These are phyloP conservation scores for Lecanicillium sp. DNA, from an alignment of 2,329 filamentous ascomycete genomes.

Conservation along the genomic window DNA sequence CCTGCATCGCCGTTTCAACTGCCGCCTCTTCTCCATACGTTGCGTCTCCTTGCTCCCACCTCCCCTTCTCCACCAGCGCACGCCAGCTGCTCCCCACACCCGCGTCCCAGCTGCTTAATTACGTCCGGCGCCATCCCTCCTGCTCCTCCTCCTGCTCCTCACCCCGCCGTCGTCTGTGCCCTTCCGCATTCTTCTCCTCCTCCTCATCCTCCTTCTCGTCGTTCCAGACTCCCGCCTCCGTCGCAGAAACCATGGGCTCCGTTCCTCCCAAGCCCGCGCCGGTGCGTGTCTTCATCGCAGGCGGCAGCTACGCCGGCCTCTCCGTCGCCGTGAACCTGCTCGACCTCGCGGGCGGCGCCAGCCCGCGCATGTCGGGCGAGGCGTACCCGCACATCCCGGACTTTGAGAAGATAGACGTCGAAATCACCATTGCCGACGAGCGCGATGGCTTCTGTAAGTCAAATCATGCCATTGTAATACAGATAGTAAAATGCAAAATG, in stretches of 20 bases:
- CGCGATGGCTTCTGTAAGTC: conserved; percentile 74
- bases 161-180: background rate
- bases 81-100: background rate
- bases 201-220: background rate
- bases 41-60: background rate
- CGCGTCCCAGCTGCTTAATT: background rate
- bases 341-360: conserved; percentile 54
- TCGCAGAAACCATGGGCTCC: conserved; percentile 26
- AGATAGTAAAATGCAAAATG: background rate
- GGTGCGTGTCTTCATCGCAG: conserved; percentile 58
- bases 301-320: too few species aligned
- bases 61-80: background rate
- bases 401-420: conserved; percentile 47
- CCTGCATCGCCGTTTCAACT: background rate
- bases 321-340: too few species aligned
- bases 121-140: background rate
- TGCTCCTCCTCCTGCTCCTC: background rate
- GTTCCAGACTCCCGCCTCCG: too few species aligned
- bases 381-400: conserved; percentile 35
- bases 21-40: background rate
- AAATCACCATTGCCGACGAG: conserved; percentile 72
- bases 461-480: background rate
- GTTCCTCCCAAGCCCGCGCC: conserved; percentile 26
- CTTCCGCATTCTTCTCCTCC: background rate
- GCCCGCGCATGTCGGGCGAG: conserved; percentile 38